These are phyloP conservation scores for Aureobasidium uvarum DNA, from an alignment of 2,329 filamentous ascomycete species.

Conservation along the genomic window DNA sequence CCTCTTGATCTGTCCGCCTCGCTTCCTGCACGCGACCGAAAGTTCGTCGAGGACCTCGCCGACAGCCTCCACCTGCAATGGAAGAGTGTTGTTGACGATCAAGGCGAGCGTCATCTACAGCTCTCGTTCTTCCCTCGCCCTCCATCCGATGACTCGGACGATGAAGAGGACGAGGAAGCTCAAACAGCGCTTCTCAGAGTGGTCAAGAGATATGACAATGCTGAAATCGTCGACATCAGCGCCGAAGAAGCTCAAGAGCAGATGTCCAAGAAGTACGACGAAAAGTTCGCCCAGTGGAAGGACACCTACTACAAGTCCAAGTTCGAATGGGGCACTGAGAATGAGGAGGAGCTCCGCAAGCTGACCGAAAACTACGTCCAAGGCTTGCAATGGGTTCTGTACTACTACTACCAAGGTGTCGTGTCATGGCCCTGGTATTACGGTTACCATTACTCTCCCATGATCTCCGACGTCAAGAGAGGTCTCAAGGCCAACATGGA, in stretches of 20 bases:
- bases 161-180: conserved; percentile 79
- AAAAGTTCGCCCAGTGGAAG: conserved; percentile 92
- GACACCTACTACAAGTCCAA: conserved; percentile 89
- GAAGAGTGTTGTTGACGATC: conserved; percentile 62
- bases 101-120: conserved; percentile 65
- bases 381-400: conserved; percentile 95
- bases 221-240: conserved; percentile 76
- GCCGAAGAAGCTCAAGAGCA: conserved; percentile 74
- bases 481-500: conserved; percentile 83
- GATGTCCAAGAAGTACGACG: conserved; percentile 81
- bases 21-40: conserved; percentile 80
- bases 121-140: conserved; percentile 58
- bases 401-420: conserved; percentile 96
- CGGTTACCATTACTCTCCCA: conserved; percentile 91
- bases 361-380: conserved; percentile 96
- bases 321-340: conserved; percentile 82
- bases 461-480: conserved; percentile 93
- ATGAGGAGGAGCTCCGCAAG: conserved; percentile 74
- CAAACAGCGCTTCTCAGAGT: conserved; percentile 79
- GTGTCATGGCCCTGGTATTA: conserved; percentile 99
- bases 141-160: conserved; percentile 54
- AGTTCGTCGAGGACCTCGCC: conserved; percentile 87
- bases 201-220: conserved; percentile 86
- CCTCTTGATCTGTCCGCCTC: conserved; percentile 71
- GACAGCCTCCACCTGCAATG: conserved; percentile 64